Evolutionary conservation across 768 basidiomycete species (phyloP).

Genomic region (Porpolomopsis calyptriformis): DNA sequence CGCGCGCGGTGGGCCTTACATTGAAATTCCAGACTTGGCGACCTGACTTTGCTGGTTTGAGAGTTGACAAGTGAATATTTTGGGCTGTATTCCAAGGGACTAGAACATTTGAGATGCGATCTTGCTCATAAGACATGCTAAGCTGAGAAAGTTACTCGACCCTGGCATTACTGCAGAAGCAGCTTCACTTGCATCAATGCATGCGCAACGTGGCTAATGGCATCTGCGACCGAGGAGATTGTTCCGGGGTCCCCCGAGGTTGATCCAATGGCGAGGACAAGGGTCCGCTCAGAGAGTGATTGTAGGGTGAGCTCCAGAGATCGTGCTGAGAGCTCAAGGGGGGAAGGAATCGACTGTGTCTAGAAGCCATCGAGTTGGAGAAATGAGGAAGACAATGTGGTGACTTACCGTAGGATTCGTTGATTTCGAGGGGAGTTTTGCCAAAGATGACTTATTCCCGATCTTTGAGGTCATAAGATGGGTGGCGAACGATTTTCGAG

Average conservation of each 20-base stretch:
- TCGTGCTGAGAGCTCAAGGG: slow-evolving; percentile 26
- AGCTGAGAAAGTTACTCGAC: slow-evolving; percentile 18
- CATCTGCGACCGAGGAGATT: slow-evolving; percentile 54
- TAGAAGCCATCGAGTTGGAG: background rate
- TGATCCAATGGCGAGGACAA: slow-evolving; percentile 29
- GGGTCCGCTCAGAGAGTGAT: slow-evolving; percentile 40
- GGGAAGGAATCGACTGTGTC: background rate
- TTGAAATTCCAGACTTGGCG: too few relatives aligned
- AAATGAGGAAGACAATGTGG: background rate
- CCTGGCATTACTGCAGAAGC: slow-evolving; percentile 42
- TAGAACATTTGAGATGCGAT: background rate
- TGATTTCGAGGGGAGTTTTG: background rate
- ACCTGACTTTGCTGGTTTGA: too few relatives aligned
- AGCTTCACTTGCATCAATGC: slow-evolving; percentile 52
- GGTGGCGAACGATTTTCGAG: background rate
- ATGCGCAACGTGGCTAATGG: slow-evolving; percentile 53
- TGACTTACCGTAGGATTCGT: background rate
- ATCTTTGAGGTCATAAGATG: background rate
- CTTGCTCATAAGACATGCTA: background rate
- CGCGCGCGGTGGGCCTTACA: too few relatives aligned
- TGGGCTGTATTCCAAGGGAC: background rate
- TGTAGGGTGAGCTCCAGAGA: slow-evolving; percentile 46
- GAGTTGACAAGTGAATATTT: too few relatives aligned
- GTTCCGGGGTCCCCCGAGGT: slow-evolving; percentile 33
- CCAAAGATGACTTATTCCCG: background rate